phyloP scores from a whole-genome alignment of 1,139 yeast genomes.

The Sugiyamaella japonica region DNA sequence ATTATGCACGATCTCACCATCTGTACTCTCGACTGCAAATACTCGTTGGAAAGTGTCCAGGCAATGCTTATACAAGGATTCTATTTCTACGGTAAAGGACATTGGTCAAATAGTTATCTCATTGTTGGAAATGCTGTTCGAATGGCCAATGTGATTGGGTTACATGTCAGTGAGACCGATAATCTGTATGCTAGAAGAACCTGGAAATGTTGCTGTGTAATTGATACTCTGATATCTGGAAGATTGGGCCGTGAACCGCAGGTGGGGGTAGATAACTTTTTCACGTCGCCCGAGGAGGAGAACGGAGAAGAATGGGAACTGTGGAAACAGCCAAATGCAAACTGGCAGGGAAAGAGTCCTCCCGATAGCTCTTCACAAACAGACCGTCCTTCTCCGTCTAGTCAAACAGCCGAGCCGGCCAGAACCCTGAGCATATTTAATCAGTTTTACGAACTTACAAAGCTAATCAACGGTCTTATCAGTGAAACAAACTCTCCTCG shows the following conservation, averaged over 20 bases:
- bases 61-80: constrained; percentile 23
- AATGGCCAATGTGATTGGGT: constrained; percentile 22
- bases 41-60: constrained; percentile 24
- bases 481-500: constrained; percentile 24
- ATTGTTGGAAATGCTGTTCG: constrained; percentile 26
- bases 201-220: constrained; percentile 28
- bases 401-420: constrained; percentile 20
- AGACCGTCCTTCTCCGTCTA: not conserved
- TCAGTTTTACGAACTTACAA: constrained; percentile 20
- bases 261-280: constrained; percentile 21
- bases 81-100: constrained; percentile 24
- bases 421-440: constrained; percentile 24
- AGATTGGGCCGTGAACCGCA: constrained; percentile 25
- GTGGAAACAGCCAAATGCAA: constrained; percentile 20
- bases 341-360: constrained; percentile 4
- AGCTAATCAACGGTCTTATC: constrained; percentile 21
- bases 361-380: not conserved
- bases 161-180: constrained; percentile 13
- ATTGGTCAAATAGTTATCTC: constrained; percentile 26
- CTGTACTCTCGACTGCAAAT: constrained; percentile 25
- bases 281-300: constrained; percentile 16
- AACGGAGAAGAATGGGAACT: constrained; percentile 27
- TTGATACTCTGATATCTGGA: constrained; percentile 27
- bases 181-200: constrained; percentile 21
- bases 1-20: constrained; percentile 26